Conservation (phyloP, 768 basidiomycete species). For the Leccinum aurantiacum region DNA sequence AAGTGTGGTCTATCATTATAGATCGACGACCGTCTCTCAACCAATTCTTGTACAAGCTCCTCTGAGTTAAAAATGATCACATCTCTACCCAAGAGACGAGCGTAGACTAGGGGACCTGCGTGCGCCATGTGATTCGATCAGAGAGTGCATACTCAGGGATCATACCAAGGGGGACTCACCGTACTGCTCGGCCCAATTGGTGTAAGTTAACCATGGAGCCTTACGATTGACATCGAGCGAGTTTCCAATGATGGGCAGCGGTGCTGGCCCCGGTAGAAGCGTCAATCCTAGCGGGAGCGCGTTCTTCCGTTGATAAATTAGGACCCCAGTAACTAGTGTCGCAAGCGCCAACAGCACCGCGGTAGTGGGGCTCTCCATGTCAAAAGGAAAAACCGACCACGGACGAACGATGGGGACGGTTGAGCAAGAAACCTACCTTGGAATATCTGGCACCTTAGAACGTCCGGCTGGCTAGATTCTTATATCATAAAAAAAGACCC, state of each 20-base stretch:
- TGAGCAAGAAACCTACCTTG: neutral
- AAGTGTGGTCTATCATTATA: conserved; percentile 18
- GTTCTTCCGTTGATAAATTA: neutral
- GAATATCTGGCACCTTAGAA: neutral
- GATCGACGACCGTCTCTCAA: conserved; percentile 17
- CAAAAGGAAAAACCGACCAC: neutral
- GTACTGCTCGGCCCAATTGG: conserved; percentile 11
- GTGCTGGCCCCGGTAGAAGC: conserved; percentile 15
- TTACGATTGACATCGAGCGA: conserved; percentile 3
- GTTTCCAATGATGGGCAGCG: conserved; percentile 16
- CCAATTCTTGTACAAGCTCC: conserved; percentile 10
- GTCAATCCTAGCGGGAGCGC: neutral
- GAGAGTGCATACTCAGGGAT: neutral
- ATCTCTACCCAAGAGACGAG: conserved; percentile 2
- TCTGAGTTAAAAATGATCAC: conserved; percentile 15
- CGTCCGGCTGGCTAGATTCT: neutral
- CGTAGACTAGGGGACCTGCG: conserved; percentile 3
- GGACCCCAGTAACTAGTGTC: neutral
- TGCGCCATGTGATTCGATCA: neutral
- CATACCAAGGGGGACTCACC: conserved; percentile 2
- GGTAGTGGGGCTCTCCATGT: neutral
- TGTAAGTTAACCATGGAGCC: conserved; percentile 13
- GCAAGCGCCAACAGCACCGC: neutral
- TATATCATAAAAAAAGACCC: neutral
- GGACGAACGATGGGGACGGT: neutral